phyloP scores from a whole-genome alignment of 1,284 basidiomycete genomes.

The Heterobasidion occidentale region DNA sequence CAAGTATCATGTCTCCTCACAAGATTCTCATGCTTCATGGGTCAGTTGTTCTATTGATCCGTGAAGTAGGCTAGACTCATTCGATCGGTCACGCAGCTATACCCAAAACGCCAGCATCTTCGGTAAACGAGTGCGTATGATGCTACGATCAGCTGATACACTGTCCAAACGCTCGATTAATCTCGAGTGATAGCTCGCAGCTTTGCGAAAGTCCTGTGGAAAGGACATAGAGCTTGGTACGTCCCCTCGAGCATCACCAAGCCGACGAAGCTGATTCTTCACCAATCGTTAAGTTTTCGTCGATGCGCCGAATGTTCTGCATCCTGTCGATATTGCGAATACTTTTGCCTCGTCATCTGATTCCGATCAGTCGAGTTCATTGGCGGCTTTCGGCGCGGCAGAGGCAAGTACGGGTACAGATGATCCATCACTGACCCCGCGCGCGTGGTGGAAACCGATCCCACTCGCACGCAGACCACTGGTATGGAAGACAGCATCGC shows the following conservation, averaged over 20 bases:
- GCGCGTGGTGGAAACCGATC: slow-evolving; percentile 73
- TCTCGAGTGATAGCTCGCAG: slow-evolving; percentile 49
- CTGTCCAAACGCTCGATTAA: slow-evolving; percentile 12
- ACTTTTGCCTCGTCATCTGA: slow-evolving; percentile 27
- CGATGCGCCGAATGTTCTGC: slow-evolving; percentile 70
- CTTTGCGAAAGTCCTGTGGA: slow-evolving; percentile 61
- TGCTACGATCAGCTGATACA: neutral
- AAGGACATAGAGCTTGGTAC: slow-evolving; percentile 67
- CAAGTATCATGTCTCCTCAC: neutral
- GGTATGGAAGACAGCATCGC: slow-evolving; percentile 56
- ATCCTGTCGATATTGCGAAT: slow-evolving; percentile 56
- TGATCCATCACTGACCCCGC: slow-evolving; percentile 59
- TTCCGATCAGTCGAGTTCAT: slow-evolving; percentile 15
- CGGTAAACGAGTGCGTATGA: slow-evolving; percentile 61
- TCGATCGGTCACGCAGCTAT: slow-evolving; percentile 42
- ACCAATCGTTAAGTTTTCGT: slow-evolving; percentile 54
- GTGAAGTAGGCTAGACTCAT: neutral
- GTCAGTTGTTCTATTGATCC: slow-evolving; percentile 22
- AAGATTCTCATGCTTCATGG: slow-evolving; percentile 52
- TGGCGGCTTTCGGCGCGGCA: slow-evolving; percentile 46
- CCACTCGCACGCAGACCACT: slow-evolving; percentile 39
- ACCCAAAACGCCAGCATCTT: slow-evolving; percentile 78
- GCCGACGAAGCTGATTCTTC: neutral
- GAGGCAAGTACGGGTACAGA: slow-evolving; percentile 40
- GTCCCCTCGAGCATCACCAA: slow-evolving; percentile 6